Conservation (phyloP, 768 basidiomycete genomes). For the Lenzites betulinus region DNA sequence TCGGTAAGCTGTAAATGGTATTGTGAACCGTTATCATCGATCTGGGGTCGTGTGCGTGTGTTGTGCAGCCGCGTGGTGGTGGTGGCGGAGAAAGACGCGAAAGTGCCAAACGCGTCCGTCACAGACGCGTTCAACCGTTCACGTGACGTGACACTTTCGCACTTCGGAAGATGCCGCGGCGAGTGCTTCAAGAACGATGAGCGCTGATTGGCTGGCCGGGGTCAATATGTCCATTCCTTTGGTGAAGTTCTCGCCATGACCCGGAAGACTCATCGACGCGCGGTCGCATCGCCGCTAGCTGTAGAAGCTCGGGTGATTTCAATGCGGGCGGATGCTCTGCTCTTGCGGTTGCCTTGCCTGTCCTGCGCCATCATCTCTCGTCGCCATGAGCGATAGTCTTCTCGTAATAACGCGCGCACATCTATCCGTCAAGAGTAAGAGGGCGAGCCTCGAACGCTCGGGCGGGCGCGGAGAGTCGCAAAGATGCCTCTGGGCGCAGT, state of each 20-base stretch:
- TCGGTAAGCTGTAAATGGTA: conserved; percentile 16
- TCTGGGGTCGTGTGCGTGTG: neutral
- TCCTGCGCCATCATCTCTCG: neutral
- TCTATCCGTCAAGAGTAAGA: neutral
- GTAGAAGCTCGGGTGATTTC: neutral
- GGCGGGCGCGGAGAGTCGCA: neutral
- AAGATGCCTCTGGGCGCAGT: neutral
- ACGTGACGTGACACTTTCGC: conserved; percentile 10
- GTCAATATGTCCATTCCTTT: no score
- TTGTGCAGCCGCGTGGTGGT: neutral
- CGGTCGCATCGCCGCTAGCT: neutral
- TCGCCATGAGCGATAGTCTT: neutral
- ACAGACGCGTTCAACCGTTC: neutral
- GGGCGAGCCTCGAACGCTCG: neutral
- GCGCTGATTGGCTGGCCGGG: conserved; percentile 2
- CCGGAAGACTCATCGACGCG: neutral
- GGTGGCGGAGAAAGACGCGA: neutral
- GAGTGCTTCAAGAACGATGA: conserved; percentile 6
- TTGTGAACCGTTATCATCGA: conserved; percentile 7
- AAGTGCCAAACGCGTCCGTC: neutral
- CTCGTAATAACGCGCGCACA: conserved; percentile 3
- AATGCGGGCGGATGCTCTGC: neutral
- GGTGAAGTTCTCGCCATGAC: no score
- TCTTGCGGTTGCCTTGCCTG: neutral
- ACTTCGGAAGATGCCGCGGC: neutral